Base-by-base conservation (phyloP, 2,329 filamentous ascomycete species). In the Colletotrichum simmondsii region DNA sequence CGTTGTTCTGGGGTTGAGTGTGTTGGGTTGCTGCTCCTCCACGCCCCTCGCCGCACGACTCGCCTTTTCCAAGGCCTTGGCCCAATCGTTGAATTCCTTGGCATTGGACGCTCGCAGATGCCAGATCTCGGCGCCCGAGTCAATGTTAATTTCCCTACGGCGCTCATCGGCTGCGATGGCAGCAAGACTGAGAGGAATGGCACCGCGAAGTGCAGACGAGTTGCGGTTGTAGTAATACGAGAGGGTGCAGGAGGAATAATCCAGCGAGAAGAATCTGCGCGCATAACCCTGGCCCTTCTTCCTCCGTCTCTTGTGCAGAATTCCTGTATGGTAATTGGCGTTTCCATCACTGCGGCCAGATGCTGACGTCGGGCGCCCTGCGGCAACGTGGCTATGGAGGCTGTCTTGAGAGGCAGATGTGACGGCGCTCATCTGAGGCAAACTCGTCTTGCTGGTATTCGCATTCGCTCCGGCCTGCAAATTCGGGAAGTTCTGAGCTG, bases 81-180 rank as follows among this genome's bases (percentile, higher is more conserved):
- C 95, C 97, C 97, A 99, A 22, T 93, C 92, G 59, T 90, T 88
- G 80, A 98, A 99, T 74, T 98, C 96, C 75, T 93, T 93, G 62
- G 91, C 90, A 77, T 94, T 97, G 62, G 89, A 90, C 3, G 97
- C 95, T 78, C 92, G 92, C 35, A 99, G 86, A 84, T 98, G 97
- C 97, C 97, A 99, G 30, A 99, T 92, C 82, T 99, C 97, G 2
- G 97, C 95, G 1, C 97, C 97, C 0, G 97, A 98, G 81, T 99
- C 97, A 70, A 99, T 97, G 54, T 93, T 97, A 65, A 99, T 98
- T 81, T 98, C 96, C 75, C 95, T 90, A 49, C 94, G 91, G 78
- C 94, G 91, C 81, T 97, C 94, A 79, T 98, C 95, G 8, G 95
- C 95, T 4, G 95, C 94, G 72, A 99, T 93, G 5, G 95, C 97